These are phyloP conservation scores for Podospora conica DNA, from an alignment of 495 filamentous ascomycete genomes.

Conservation along the genomic window DNA sequence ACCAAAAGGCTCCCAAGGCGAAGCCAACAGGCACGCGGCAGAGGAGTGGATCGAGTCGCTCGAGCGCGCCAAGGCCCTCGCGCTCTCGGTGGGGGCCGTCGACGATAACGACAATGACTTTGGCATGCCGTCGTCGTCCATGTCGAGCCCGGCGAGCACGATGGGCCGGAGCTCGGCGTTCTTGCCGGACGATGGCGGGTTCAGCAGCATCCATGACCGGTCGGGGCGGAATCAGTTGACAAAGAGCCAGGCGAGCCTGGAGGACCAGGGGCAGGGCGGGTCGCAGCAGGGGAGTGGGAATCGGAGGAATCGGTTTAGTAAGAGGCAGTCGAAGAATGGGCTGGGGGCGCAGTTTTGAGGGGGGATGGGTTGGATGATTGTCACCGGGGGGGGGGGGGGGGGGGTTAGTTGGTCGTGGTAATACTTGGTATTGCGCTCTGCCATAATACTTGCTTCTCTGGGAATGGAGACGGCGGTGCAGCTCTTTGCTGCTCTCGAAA, in stretches of 20 bases:
- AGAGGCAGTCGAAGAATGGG: conserved; percentile 83
- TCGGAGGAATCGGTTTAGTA: conserved; percentile 73
- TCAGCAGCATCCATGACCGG: conserved; percentile 40
- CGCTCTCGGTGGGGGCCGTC: conserved; percentile 55
- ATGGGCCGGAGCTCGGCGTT: conserved; percentile 46
- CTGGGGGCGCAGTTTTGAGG: conserved; percentile 53
- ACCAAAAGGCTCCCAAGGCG: conserved; percentile 25
- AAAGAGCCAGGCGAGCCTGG: conserved; percentile 50
- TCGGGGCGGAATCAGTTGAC: conserved; percentile 45
- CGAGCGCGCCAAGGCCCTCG: conserved; percentile 75
- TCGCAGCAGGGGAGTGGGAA: conserved; percentile 26
- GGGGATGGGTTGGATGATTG: too few relatives aligned
- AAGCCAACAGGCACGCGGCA: conserved; percentile 46
- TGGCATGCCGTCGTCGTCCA: conserved; percentile 45
- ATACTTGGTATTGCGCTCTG: neutral
- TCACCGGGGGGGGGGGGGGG: neutral
- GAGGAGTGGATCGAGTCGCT: conserved; percentile 87
- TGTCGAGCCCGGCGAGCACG: conserved; percentile 72
- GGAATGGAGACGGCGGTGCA: too few relatives aligned
- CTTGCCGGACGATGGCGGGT: conserved; percentile 31
- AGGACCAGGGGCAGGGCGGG: conserved; percentile 30
- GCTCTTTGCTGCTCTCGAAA: too few relatives aligned
- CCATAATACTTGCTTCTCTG: too few relatives aligned
- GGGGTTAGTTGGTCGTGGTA: neutral
- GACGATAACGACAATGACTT: conserved; percentile 65